A percentile compares a stretch with the other conserved stretches of the same genome.
Evolutionary conservation across 1,284 basidiomycete genomes (phyloP).

Genomic region (Marasmius oreades): DNA sequence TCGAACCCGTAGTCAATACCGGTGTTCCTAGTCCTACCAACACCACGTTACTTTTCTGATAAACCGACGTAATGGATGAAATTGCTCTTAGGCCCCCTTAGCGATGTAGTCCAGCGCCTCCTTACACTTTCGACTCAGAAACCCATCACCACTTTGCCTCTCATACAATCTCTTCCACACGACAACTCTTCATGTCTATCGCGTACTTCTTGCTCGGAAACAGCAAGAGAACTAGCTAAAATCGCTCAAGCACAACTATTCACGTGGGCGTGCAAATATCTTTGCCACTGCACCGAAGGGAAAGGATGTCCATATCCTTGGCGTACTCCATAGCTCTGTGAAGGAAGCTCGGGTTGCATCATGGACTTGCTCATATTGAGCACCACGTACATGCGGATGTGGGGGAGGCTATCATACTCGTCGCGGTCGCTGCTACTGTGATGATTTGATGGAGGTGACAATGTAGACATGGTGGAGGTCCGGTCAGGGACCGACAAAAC

Average conservation of each 20-base stretch:
- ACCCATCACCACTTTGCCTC: slow-evolving; percentile 40
- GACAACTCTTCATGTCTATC: slow-evolving; percentile 1
- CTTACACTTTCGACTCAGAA: slow-evolving; percentile 16
- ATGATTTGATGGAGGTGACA: slow-evolving; percentile 18
- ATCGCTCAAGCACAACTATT: slow-evolving; percentile 29
- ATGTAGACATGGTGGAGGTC: slow-evolving; percentile 9
- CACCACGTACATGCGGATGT: slow-evolving; percentile 28
- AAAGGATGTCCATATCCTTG: slow-evolving; percentile 28
- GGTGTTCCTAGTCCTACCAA: slow-evolving; percentile 20
- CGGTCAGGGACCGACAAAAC: neutral
- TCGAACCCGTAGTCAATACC: slow-evolving; percentile 31
- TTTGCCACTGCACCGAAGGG: slow-evolving; percentile 25
- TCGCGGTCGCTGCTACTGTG: slow-evolving; percentile 9
- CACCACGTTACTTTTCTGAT: slow-evolving; percentile 43
- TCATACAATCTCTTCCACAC: slow-evolving; percentile 42
- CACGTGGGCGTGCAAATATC: slow-evolving; percentile 18
- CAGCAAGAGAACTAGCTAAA: slow-evolving; percentile 14
- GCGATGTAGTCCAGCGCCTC: too few species aligned
- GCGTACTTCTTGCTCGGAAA: slow-evolving; percentile 30
- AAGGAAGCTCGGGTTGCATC: slow-evolving; percentile 25
- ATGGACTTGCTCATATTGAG: slow-evolving; percentile 35
- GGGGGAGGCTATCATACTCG: slow-evolving; percentile 19
- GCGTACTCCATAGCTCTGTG: slow-evolving; percentile 22
- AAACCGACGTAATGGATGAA: slow-evolving; percentile 43
- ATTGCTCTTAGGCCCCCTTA: slow-evolving; percentile 17